Evolutionary conservation across 805 yeast genomes (phyloP), one percentile per base, ranked within the genome.

Genomic region (Wickerhamiella galacta): DNA sequence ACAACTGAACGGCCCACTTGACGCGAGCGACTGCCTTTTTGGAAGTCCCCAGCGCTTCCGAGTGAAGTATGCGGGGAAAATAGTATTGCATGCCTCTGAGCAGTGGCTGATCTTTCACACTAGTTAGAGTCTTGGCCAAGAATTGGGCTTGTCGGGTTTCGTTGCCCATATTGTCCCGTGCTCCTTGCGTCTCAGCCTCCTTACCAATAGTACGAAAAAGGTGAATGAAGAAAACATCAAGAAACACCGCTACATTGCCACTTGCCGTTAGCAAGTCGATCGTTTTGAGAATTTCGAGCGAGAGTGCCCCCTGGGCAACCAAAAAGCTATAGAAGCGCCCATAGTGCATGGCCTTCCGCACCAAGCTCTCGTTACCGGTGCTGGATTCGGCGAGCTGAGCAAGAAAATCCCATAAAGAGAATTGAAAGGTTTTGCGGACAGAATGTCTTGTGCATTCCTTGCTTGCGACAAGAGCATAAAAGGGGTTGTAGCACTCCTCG

Each of bases 401-500:
- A 12, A 85, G 46, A 28, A 72, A 64, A 52, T 90, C 94, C 96
- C 96, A 90, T 25, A 90, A 61, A 45, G 72, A 61, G 51, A 90
- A 83, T 49, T 87, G 95, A 45, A 90, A 76, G 0, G 93, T 71
- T 53, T 85, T 83, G 49, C 79, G 67, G 52, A 78, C 57, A 2
- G 72, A 61, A 44, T 82, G 93, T 37, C 49, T 52, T 20, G 73
- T 74, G 47, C 94, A 78, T 18, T 85, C 55, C 45, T 78, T 79
- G 17, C 64, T 64, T 0, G 93, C 92, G 21, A 90, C 66, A 16
- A 78, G 55, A 0, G 85, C 79, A 53, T 90, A 90, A 52, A 77
- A 90, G 2, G 95, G 95, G 49, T 90, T 90, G 60, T 77, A 85
- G 0, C 68, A 67, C 18, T 75, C 68, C 54, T 90, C 98, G 46